Evolutionary conservation across 1,139 yeast species (phyloP).

Genomic region (Spencermartinsiella ligniputridi): DNA sequence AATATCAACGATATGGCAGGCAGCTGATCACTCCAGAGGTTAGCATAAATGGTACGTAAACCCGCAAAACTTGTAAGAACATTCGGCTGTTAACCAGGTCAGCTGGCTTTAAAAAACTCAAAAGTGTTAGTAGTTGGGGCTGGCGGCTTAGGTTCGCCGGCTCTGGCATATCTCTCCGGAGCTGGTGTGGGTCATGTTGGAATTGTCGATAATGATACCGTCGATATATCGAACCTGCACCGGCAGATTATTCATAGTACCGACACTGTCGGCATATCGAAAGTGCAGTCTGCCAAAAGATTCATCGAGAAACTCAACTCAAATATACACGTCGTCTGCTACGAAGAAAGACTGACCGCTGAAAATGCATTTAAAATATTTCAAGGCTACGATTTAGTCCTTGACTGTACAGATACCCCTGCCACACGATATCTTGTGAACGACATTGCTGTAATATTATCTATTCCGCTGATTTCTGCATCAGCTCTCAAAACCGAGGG

Average conservation of each 20-base stretch:
- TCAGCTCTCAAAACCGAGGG: constrained; percentile 93
- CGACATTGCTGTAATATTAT: constrained; percentile 71
- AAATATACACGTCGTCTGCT: constrained; percentile 49
- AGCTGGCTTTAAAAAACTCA: constrained; percentile 51
- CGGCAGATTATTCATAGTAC: constrained; percentile 81
- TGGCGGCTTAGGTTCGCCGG: constrained; percentile 96
- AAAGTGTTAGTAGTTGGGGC: constrained; percentile 83
- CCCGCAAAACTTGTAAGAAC: too few species aligned
- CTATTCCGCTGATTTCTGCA: constrained; percentile 79
- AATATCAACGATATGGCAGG: constrained; percentile 81
- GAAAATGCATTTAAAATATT: constrained; percentile 63
- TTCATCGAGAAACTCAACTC: constrained; percentile 61
- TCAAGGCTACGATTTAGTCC: constrained; percentile 60
- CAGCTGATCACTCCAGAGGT: constrained; percentile 88
- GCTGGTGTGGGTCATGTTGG: constrained; percentile 85
- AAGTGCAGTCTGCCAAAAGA: constrained; percentile 71
- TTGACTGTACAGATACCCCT: constrained; percentile 96
- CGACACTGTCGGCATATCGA: constrained; percentile 58
- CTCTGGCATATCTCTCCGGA: constrained; percentile 75
- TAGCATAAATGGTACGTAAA: constrained; percentile 44
- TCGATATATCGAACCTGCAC: constrained; percentile 81
- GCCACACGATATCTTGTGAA: constrained; percentile 79
- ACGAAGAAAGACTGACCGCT: constrained; percentile 48
- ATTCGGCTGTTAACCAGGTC: constrained; percentile 39
- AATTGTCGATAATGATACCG: constrained; percentile 80